phyloP scores from a whole-genome alignment of 2,329 filamentous ascomycete species.

The Colletotrichum viniferum region DNA sequence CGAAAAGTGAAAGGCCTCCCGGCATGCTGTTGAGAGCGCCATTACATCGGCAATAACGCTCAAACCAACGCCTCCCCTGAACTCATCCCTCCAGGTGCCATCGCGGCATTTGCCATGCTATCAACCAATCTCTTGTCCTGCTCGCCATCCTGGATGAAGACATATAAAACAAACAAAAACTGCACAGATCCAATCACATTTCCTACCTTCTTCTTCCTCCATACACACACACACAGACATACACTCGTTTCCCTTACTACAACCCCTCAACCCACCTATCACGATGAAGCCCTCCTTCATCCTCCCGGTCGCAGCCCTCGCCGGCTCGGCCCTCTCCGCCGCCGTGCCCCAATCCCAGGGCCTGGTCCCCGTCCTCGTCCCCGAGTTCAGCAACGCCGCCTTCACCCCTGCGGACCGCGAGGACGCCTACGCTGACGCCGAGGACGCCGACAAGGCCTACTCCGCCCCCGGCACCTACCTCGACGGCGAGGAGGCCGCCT shows the following conservation, averaged over 20 bases:
- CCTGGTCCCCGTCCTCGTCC: neutral
- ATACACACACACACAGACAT: neutral
- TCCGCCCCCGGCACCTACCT: neutral
- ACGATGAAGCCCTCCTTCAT: conserved; percentile 6
- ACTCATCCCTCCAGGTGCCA: neutral
- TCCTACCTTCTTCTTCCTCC: neutral
- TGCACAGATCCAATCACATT: neutral
- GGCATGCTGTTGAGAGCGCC: neutral
- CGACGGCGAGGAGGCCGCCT: neutral
- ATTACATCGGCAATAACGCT: neutral
- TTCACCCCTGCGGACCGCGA: neutral
- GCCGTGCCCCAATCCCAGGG: neutral
- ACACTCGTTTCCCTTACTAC: neutral
- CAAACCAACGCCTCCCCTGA: neutral
- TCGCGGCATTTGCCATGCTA: neutral
- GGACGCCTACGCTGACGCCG: neutral
- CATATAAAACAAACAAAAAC: neutral
- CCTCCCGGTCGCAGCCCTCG: neutral
- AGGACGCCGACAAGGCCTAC: neutral
- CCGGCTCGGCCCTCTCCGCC: neutral
- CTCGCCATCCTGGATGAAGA: neutral
- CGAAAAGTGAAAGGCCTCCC: neutral
- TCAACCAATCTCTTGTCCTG: neutral
- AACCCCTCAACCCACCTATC: neutral
- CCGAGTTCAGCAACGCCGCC: neutral